Conservation (phyloP, 2,329 filamentous ascomycete genomes). For the Talaromyces sp. region DNA sequence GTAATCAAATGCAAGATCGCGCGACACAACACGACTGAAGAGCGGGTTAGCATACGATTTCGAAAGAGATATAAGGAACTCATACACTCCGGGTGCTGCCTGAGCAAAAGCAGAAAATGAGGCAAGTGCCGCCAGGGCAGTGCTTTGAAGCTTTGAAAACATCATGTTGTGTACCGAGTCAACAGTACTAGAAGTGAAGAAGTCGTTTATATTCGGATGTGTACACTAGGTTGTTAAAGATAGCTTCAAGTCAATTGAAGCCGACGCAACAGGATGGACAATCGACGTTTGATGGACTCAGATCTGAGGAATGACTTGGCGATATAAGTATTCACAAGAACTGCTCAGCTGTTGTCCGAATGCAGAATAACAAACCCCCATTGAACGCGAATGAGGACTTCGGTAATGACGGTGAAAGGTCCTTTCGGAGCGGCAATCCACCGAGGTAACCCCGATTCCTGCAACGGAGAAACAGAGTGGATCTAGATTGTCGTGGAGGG, state of each 20-base stretch:
- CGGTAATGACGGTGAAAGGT: background rate
- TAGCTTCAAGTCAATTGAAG: conserved; percentile 17
- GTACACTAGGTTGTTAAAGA: background rate
- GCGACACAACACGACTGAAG: conserved; percentile 27
- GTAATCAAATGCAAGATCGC: conserved; percentile 51
- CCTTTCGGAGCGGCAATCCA: background rate
- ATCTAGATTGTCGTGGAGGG: background rate
- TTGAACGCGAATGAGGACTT: background rate
- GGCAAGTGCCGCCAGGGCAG: conserved; percentile 16
- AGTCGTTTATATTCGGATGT: background rate
- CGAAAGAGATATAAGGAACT: background rate
- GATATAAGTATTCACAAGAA: conserved; percentile 14
- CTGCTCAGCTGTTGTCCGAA: conserved; percentile 3
- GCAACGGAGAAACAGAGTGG: conserved; percentile 1
- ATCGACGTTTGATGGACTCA: background rate
- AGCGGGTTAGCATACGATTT: background rate
- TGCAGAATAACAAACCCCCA: conserved; percentile 4
- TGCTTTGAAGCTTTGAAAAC: conserved; percentile 13
- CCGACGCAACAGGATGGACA: background rate
- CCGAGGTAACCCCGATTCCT: background rate
- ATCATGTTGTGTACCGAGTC: conserved; percentile 14
- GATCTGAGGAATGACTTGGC: conserved; percentile 9
- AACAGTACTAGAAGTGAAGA: background rate
- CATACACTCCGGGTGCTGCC: conserved; percentile 15
- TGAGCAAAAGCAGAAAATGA: conserved; percentile 11